Evolutionary conservation across 768 basidiomycete genomes (phyloP), one percentile per base, ranked within the genome.

Genomic region (Collybia mongolica): DNA sequence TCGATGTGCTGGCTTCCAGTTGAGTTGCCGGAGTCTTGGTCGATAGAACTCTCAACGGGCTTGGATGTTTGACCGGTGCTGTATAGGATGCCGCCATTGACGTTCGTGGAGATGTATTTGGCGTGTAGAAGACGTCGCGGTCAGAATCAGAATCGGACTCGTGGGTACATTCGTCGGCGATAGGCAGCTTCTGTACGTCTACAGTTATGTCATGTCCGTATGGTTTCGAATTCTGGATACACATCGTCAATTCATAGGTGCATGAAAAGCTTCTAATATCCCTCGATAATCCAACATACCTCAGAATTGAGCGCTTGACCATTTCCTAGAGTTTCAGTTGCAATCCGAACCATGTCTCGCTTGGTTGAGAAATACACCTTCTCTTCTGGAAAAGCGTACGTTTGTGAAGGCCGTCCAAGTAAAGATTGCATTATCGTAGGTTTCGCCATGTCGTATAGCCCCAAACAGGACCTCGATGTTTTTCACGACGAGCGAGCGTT

Each of bases 361-460:
- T 76, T 80, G 9, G 71, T 76, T 0, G 79, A 82, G 54, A 77
- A 72, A 57, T 81, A 82, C 4, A 76, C 71, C 58, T 74, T 76
- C 50, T 68, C 63, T 18, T 59, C 54, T 0, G 77, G 77, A 47
- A 72, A 68, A 7, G 67, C 60, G 63, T 90, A 90, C 0, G 75
- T 68, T 61, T 86, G 82, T 1, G 86, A 87, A 9, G 88, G 88
- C 45, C 73, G 64, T 45, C 81, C 78, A 38, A 90, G 72, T 39
- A 88, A 63, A 36, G 72, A 74, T 64, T 89, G 86, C 46, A 84
- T 57, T 42, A 84, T 61, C 4, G 81, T 80, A 41, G 82, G 80
- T 60, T 76, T 81, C 23, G 70, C 66, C 82, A 83, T 83, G 32
- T 39, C 19, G 14, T 50, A 36, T 19, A 14, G 39, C 29, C 11